Percentiles rank a stretch among this genome's conserved stretches.
Conservation (phyloP, 23 red algal genomes). For the Gracilaria domingensis region DNA sequence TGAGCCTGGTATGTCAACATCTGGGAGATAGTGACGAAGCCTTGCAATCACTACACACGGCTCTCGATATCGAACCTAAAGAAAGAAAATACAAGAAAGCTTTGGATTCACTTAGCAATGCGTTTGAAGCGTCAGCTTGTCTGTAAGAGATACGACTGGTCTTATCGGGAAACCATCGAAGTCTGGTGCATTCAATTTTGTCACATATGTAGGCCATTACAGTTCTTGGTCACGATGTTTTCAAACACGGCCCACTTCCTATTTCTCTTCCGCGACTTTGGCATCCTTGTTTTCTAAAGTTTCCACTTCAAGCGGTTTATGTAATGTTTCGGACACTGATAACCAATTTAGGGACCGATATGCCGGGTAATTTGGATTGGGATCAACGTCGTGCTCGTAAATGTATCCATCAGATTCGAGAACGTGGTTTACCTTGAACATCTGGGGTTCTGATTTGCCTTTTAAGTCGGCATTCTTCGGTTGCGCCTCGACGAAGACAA, state of each 20-base stretch:
- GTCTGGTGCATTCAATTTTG: background rate
- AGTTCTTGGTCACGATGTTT: background rate
- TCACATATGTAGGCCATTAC: background rate
- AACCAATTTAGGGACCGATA: constrained; percentile 46
- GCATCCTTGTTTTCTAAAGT: constrained; percentile 1
- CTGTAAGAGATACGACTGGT: background rate
- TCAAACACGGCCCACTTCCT: background rate
- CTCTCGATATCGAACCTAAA: constrained; percentile 96
- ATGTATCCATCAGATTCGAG: constrained; percentile 31
- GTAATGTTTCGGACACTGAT: constrained; percentile 50
- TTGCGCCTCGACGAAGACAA: constrained; percentile 11
- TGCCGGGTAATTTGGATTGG: constrained; percentile 34
- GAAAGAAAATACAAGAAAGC: constrained; percentile 92
- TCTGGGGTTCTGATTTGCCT: background rate
- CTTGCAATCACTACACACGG: constrained; percentile 63
- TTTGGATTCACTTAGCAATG: constrained; percentile 77
- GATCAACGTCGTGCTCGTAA: constrained; percentile 57
- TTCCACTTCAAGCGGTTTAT: constrained; percentile 48
- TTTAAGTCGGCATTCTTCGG: background rate
- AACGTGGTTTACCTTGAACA: constrained; percentile 45
- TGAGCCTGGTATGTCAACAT: constrained; percentile 77
- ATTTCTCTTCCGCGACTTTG: background rate
- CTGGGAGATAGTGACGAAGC: constrained; percentile 76
- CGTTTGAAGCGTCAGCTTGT: constrained; percentile 22
- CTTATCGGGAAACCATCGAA: background rate